Conservation (phyloP, 345 rosid genomes). For the Carallia pectinifolia region DNA sequence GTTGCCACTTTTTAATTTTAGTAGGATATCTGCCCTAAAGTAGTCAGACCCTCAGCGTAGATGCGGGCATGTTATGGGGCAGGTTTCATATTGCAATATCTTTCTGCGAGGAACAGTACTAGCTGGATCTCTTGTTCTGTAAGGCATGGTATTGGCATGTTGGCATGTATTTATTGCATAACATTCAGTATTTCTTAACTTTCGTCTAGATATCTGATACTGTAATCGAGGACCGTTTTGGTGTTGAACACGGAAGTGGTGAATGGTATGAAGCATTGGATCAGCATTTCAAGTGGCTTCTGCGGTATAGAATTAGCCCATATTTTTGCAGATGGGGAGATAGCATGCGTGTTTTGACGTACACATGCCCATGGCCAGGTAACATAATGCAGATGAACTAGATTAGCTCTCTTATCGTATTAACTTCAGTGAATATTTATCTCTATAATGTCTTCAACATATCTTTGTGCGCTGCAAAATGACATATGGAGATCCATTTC, state of each 20-base stretch:
- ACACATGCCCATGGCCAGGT: conserved; percentile 99
- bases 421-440: background rate
- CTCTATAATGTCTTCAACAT: background rate
- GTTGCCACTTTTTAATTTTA: background rate
- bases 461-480: background rate
- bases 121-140: no score
- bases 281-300: conserved; percentile 92
- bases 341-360: conserved; percentile 91
- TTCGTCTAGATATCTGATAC: conserved; percentile 76
- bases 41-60: background rate
- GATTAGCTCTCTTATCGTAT: background rate
- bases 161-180: background rate
- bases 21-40: background rate
- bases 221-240: conserved; percentile 93
- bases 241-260: conserved; percentile 76
- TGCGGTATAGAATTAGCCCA: conserved; percentile 89
- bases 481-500: background rate
- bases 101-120: background rate
- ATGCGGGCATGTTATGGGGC: background rate
- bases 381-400: conserved; percentile 12
- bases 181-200: conserved; percentile 23
- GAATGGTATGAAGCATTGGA: conserved; percentile 82
- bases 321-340: conserved; percentile 95
- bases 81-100: background rate
- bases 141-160: background rate